These are phyloP conservation scores for Yamadazyma atlantica DNA, from an alignment of 1,139 yeast species.

Conservation along the genomic window DNA sequence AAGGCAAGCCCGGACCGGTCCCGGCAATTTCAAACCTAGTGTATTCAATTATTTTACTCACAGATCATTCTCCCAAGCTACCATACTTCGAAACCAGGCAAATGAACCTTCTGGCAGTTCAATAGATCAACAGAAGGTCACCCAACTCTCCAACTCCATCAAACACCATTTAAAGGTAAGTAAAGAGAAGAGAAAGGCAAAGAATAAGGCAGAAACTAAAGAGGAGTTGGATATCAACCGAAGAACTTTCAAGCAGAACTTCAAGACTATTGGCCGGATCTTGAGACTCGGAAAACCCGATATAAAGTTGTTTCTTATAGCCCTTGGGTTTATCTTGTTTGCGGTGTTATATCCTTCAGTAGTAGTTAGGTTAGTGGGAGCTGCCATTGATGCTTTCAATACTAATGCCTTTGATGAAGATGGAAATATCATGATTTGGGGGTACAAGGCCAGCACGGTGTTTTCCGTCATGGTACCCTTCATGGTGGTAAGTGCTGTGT, in stretches of 20 bases:
- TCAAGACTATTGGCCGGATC: slow-evolving; percentile 38
- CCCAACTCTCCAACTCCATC: slow-evolving; percentile 22
- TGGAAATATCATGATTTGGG: slow-evolving; percentile 47
- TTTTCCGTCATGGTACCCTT: slow-evolving; percentile 48
- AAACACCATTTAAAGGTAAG: slow-evolving; percentile 32
- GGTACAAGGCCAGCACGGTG: slow-evolving; percentile 42
- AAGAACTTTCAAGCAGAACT: slow-evolving; percentile 33
- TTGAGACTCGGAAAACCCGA: slow-evolving; percentile 43
- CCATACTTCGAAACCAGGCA: neutral
- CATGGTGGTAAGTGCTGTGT: slow-evolving; percentile 43
- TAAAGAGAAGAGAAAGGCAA: slow-evolving; percentile 23
- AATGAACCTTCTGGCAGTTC: neutral
- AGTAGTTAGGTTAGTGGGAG: slow-evolving; percentile 47
- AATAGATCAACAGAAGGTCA: neutral
- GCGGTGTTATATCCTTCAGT: slow-evolving; percentile 50
- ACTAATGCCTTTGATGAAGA: slow-evolving; percentile 35
- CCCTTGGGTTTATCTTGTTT: slow-evolving; percentile 43
- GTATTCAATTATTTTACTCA: too few relatives aligned
- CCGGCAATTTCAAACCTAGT: too few relatives aligned
- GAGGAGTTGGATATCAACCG: slow-evolving; percentile 25
- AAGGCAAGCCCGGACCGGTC: too few relatives aligned
- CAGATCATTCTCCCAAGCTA: neutral
- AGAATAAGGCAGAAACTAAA: slow-evolving; percentile 28
- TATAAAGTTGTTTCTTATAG: slow-evolving; percentile 36
- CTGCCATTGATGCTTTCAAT: slow-evolving; percentile 47